phyloP scores from a whole-genome alignment of 2,329 filamentous ascomycete species.

The Niveomyces coronatus region DNA sequence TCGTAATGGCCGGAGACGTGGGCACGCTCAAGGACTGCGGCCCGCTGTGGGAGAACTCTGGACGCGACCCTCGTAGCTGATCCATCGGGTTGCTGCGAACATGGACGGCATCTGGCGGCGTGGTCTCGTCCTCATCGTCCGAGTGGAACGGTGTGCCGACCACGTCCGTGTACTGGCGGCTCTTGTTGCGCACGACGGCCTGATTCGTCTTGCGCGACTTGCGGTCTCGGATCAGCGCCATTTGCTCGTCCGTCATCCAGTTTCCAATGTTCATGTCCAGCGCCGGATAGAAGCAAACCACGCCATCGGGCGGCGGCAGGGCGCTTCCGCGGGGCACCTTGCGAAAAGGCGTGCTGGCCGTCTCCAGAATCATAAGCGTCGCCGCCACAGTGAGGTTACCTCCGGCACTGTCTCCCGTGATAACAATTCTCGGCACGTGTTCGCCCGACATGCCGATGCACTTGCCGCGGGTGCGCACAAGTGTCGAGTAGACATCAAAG shows the following conservation, averaged over 20 bases:
- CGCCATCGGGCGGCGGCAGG: constrained; percentile 65
- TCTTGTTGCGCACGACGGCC: constrained; percentile 72
- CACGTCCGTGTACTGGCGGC: constrained; percentile 75
- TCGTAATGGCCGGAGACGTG: constrained; percentile 12
- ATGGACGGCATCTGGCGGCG: constrained; percentile 17
- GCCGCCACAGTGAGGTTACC: constrained; percentile 51
- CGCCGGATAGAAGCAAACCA: constrained; percentile 80
- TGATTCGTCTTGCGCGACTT: constrained; percentile 67
- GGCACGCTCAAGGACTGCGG: constrained; percentile 22
- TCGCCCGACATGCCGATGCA: constrained; percentile 35
- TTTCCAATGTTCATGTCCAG: constrained; percentile 96
- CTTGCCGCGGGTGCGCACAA: constrained; percentile 27
- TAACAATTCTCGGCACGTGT: constrained; percentile 28
- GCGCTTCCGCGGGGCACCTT: constrained; percentile 30
- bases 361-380: constrained; percentile 82
- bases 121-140: constrained; percentile 55
- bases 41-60: constrained; percentile 41
- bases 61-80: constrained; percentile 25
- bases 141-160: constrained; percentile 76
- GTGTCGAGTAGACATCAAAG: constrained; percentile 34
- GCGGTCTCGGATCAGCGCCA: constrained; percentile 83
- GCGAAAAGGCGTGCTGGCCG: constrained; percentile 36
- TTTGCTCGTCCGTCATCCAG: constrained; percentile 99
- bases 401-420: constrained; percentile 40
- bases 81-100: constrained; percentile 11